A percentile compares a stretch with the other conserved stretches of the same genome.
Evolutionary conservation across 192 early-diverging fungal genomes (phyloP).

Genomic region (Coemansia brasiliensis): DNA sequence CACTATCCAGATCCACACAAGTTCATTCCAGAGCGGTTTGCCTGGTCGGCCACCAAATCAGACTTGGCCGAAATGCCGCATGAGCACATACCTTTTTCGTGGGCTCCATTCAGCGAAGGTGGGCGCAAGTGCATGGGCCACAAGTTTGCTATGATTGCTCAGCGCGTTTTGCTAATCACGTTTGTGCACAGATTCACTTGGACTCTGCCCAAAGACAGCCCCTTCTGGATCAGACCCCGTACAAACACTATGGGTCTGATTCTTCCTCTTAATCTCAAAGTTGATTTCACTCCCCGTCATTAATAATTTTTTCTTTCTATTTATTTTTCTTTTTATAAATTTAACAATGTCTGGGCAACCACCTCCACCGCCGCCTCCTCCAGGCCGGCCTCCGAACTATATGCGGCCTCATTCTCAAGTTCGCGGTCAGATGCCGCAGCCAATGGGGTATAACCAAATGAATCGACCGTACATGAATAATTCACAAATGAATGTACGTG

Average conservation of each 20-base stretch:
- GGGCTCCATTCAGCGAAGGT: constrained; percentile 65
- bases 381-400: constrained; percentile 3
- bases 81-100: constrained; percentile 36
- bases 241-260: constrained; percentile 36
- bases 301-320: background rate
- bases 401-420: constrained; percentile 15
- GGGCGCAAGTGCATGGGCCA: constrained; percentile 62
- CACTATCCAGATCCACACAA: constrained; percentile 52
- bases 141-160: constrained; percentile 63
- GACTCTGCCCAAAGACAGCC: constrained; percentile 48
- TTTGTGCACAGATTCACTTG: constrained; percentile 52
- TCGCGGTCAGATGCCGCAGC: constrained; percentile 10
- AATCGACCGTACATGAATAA: constrained; percentile 23
- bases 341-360: constrained; percentile 17
- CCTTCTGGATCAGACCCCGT: constrained; percentile 37
- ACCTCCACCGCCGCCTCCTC: constrained; percentile 18
- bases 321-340: too few relatives aligned
- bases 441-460: constrained; percentile 23
- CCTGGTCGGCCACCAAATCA: background rate
- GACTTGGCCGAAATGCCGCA: constrained; percentile 2
- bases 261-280: constrained; percentile 25
- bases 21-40: constrained; percentile 60
- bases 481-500: constrained; percentile 31
- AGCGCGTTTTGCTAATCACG: constrained; percentile 59
- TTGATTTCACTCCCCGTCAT: constrained; percentile 27